Evolutionary conservation across 108 stramenopile genomes (phyloP), one percentile per base, ranked within the genome.

Genomic region (Nannochloropsis granulata): DNA sequence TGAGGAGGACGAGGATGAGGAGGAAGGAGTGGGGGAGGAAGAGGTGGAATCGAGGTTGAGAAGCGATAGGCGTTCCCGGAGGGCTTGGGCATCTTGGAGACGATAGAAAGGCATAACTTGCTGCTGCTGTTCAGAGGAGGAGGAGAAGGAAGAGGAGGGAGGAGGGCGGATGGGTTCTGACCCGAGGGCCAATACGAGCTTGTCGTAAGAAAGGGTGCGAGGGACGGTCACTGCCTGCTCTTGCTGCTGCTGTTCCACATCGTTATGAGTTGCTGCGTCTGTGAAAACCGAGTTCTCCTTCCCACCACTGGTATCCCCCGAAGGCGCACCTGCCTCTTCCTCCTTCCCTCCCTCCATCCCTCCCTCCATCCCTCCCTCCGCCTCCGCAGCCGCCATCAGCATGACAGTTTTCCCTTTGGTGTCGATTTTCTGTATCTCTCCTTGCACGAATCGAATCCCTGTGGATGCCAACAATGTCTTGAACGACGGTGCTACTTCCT

Each of bases 21-120:
- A 34, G 2, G 34, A 34, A 5, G 34, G 34, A 21, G 44, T 12
- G 21, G 82, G 43, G 34, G 45, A 83, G 16, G 82, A 71, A 21
- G 3, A 24, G 24, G 81, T 23, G 1, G 21, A 7, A 11, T 13
- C 45, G 13, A 81, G 83, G 79, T 84, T 80, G 12, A 87, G 86
- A 19, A 25, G 19, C 23, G 23, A 81, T 84, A 95, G 85, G 7
- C 91, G 83, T 78, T 86, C 84, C 80, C 90, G 91, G 45, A 94
- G 88, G 26, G 91, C 90, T 34, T 89, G 88, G 78, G 90, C 92
- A 82, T 95, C 93, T 16, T 94, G 90, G 21, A 92, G 81, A 56
- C 92, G 93, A 82, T 94, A 94, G 89, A 95, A 95, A 42, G 94
- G 93, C 81, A 94, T 90, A 14, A 92, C 91, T 83, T 85, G 84